Percentiles rank a stretch among this genome's conserved stretches.
Evolutionary conservation across 257 asterid species (phyloP).

Genomic region (Thymus mandschuricus): DNA sequence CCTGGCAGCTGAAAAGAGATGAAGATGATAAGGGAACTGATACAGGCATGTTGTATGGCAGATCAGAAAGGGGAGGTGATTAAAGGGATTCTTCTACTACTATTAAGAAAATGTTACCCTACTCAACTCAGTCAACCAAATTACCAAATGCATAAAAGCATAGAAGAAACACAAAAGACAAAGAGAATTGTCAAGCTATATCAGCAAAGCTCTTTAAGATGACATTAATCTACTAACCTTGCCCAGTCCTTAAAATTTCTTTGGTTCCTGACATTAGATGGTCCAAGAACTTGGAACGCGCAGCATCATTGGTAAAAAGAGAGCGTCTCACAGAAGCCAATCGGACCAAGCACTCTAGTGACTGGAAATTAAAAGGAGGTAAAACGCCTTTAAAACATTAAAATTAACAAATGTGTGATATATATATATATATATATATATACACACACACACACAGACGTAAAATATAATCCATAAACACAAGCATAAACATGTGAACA

Average conservation of each 20-base stretch:
- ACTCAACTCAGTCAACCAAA: slow-evolving; percentile 17
- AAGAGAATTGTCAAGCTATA: slow-evolving; percentile 1
- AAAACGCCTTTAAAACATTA: neutral
- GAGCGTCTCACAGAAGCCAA: slow-evolving; percentile 96
- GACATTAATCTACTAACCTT: slow-evolving; percentile 54
- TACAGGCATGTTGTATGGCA: neutral
- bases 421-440: too few species aligned
- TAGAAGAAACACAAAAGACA: slow-evolving; percentile 13
- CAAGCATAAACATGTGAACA: neutral
- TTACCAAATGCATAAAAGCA: slow-evolving; percentile 20
- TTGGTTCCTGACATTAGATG: slow-evolving; percentile 95
- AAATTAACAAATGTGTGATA: slow-evolving; percentile 5
- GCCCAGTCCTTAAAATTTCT: slow-evolving; percentile 87
- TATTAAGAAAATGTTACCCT: slow-evolving; percentile 4
- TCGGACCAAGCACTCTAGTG: slow-evolving; percentile 93
- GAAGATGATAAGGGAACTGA: neutral
- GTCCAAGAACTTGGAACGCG: slow-evolving; percentile 88
- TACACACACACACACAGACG: neutral
- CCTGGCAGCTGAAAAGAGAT: neutral
- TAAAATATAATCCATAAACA: slow-evolving; percentile 11
- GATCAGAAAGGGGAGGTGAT: neutral
- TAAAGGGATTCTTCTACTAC: slow-evolving; percentile 14
- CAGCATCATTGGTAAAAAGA: slow-evolving; percentile 79
- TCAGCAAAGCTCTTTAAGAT: slow-evolving; percentile 26
- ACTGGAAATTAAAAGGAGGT: slow-evolving; percentile 44